phyloP scores from a whole-genome alignment of 148 eudicot species.

The Silene uniflora region DNA sequence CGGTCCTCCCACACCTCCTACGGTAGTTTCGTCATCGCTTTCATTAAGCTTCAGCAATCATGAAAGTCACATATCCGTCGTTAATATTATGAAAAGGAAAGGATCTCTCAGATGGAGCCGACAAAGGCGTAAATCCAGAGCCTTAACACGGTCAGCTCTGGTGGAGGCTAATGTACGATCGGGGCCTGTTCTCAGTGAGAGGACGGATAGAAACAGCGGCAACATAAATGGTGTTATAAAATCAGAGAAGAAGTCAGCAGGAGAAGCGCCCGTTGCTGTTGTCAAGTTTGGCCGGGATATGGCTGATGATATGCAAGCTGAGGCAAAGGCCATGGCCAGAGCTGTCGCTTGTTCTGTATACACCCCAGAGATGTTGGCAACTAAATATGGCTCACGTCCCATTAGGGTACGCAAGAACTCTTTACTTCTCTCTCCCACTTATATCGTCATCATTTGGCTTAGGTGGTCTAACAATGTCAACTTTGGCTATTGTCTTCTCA shows the following conservation, averaged over 20 bases:
- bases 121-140: constrained; percentile 25
- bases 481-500: background rate
- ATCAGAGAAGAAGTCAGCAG: constrained; percentile 9
- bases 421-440: background rate
- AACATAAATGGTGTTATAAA: constrained; percentile 13
- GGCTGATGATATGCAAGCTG: constrained; percentile 88
- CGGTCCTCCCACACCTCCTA: constrained; percentile 15
- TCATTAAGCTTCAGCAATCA: constrained; percentile 17
- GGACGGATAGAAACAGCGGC: constrained; percentile 11
- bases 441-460: background rate
- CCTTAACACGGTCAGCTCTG: constrained; percentile 30
- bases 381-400: constrained; percentile 78
- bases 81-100: constrained; percentile 11
- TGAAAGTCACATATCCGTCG: constrained; percentile 9
- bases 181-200: constrained; percentile 9
- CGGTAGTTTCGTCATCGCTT: constrained; percentile 12
- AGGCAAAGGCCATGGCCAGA: constrained; percentile 82
- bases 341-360: constrained; percentile 74
- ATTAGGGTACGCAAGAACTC: constrained; percentile 39
- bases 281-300: constrained; percentile 40
- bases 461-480: background rate
- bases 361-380: constrained; percentile 55
- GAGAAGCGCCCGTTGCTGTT: constrained; percentile 25
- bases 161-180: constrained; percentile 28
- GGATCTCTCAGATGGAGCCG: constrained; percentile 17